Percentiles rank a stretch among this genome's conserved stretches.
Evolutionary conservation across 805 yeast species (phyloP).

Genomic region (Saccharomycopsis sp.): DNA sequence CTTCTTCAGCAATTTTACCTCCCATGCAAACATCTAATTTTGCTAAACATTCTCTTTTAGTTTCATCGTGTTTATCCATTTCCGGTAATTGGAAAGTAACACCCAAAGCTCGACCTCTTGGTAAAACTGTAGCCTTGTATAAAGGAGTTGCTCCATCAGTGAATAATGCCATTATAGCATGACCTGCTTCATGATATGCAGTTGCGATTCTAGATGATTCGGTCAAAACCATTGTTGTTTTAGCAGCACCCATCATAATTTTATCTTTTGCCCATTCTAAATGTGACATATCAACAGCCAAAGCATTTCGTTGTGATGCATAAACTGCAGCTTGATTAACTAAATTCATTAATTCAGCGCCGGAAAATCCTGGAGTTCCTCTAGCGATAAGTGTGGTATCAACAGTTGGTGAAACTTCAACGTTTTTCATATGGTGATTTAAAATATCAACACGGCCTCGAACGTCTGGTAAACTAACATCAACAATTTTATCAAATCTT

Average conservation of each 20-base stretch:
- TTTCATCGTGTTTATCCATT: constrained; percentile 94
- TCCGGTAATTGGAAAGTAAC: constrained; percentile 96
- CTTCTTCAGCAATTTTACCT: constrained; percentile 95
- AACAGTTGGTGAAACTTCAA: constrained; percentile 77
- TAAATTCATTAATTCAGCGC: constrained; percentile 92
- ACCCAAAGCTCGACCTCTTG: constrained; percentile 95
- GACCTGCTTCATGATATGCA: constrained; percentile 99
- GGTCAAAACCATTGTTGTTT: constrained; percentile 95
- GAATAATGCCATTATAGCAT: constrained; percentile 95
- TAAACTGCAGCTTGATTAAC: constrained; percentile 98
- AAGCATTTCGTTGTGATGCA: constrained; percentile 89
- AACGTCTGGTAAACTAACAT: constrained; percentile 95
- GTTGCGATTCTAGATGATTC: constrained; percentile 91
- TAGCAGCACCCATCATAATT: constrained; percentile 95
- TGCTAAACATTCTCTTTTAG: constrained; percentile 83
- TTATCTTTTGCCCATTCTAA: constrained; percentile 99
- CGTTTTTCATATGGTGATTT: constrained; percentile 84
- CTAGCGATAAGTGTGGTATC: constrained; percentile 89
- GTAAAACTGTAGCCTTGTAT: constrained; percentile 94
- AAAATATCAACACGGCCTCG: constrained; percentile 93
- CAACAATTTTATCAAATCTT: constrained; percentile 91
- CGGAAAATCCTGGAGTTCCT: constrained; percentile 97
- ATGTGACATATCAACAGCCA: constrained; percentile 83
- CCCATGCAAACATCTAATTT: constrained; percentile 98
- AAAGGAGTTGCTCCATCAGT: constrained; percentile 92